phyloP scores from a whole-genome alignment of 768 basidiomycete genomes.

The Hygrocybe coccinea region DNA sequence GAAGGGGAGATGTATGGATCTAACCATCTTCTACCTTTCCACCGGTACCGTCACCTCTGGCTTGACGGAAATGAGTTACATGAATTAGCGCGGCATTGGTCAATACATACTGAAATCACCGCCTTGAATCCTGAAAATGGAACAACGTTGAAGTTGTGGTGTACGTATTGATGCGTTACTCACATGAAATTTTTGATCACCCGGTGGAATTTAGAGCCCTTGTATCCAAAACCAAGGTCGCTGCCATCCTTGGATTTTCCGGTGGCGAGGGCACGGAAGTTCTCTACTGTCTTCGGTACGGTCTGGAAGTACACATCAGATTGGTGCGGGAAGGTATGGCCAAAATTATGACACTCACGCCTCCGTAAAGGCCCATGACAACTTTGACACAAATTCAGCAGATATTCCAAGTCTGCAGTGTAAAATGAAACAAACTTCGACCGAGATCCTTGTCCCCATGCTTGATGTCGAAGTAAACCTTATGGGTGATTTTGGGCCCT shows the following conservation, averaged over 20 bases:
- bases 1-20: slow-evolving; percentile 3
- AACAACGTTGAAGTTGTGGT: not conserved
- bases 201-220: slow-evolving; percentile 95
- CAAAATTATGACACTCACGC: slow-evolving; percentile 43
- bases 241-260: slow-evolving; percentile 76
- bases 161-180: slow-evolving; percentile 15
- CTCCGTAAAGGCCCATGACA: slow-evolving; percentile 85
- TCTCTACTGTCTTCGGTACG: slow-evolving; percentile 94
- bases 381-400: slow-evolving; percentile 40
- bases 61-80: slow-evolving; percentile 35
- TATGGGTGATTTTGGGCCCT: slow-evolving; percentile 85
- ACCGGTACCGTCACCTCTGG: slow-evolving; percentile 82
- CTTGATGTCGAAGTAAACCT: slow-evolving; percentile 91
- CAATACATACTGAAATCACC: slow-evolving; percentile 87
- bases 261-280: slow-evolving; percentile 91
- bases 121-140: slow-evolving; percentile 78
- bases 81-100: not conserved
- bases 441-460: slow-evolving; percentile 87
- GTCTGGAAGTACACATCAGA: slow-evolving; percentile 46
- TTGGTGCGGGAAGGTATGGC: not conserved
- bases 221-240: slow-evolving; percentile 83
- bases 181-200: slow-evolving; percentile 93
- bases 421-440: slow-evolving; percentile 47
- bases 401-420: slow-evolving; percentile 10
- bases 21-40: slow-evolving; percentile 56